These are phyloP conservation scores for Dictyostelium citrinum DNA, from an alignment of 78 protist species.

Conservation along the genomic window DNA sequence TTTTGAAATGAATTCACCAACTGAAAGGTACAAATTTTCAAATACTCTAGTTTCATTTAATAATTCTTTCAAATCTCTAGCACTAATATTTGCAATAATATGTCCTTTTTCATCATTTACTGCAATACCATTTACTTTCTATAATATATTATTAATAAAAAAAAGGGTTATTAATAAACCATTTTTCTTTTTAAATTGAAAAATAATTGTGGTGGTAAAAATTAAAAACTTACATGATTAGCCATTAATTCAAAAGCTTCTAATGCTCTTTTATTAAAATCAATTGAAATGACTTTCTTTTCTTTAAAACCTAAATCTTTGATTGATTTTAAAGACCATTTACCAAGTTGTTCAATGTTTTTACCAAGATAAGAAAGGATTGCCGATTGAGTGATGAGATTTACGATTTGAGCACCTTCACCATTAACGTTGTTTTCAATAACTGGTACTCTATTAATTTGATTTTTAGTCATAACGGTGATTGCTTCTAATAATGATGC, in stretches of 20 bases:
- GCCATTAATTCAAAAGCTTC: conserved; percentile 76
- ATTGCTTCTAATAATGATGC: conserved; percentile 74
- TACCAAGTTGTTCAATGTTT: conserved; percentile 42
- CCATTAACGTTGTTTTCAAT: conserved; percentile 17
- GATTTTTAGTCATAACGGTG: conserved; percentile 53
- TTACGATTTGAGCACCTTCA: conserved; percentile 24
- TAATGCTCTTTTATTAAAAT: conserved; percentile 37
- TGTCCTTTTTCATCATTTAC: conserved; percentile 59
- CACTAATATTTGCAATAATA: conserved; percentile 56
- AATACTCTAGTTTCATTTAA: conserved; percentile 57
- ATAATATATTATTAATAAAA: not conserved
- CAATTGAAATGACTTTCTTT: conserved; percentile 44
- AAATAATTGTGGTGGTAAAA: too few relatives aligned
- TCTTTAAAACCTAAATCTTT: conserved; percentile 52
- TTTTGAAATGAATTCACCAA: conserved; percentile 57
- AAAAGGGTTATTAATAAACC: too few relatives aligned
- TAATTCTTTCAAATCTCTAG: conserved; percentile 63
- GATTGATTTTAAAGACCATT: conserved; percentile 44
- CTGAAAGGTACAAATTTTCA: conserved; percentile 68
- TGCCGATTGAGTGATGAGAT: conserved; percentile 64
- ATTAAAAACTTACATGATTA: conserved; percentile 13
- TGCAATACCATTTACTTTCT: conserved; percentile 71
- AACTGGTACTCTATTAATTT: conserved; percentile 60
- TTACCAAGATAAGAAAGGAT: conserved; percentile 18
- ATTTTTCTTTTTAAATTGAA: too few relatives aligned